phyloP scores from a whole-genome alignment of 2,329 filamentous ascomycete species.

The Mariannaea sp. region DNA sequence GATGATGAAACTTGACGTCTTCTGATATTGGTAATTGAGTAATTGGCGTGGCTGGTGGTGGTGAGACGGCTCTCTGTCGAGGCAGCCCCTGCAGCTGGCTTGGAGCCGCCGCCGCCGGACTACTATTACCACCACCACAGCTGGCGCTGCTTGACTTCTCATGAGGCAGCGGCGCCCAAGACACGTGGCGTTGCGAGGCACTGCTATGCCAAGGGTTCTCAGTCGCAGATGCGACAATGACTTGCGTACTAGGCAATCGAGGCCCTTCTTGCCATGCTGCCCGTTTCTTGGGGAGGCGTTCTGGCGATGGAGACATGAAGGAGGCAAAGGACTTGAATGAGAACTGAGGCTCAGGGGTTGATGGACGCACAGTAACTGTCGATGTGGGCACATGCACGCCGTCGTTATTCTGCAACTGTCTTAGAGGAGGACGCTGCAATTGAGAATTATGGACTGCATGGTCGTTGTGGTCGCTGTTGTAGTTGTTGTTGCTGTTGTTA shows the following conservation, averaged over 20 bases:
- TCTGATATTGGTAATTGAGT: constrained; percentile 43
- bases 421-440: constrained; percentile 1
- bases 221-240: constrained; percentile 43
- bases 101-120: no score
- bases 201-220: constrained; percentile 42
- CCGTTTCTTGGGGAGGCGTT: constrained; percentile 32
- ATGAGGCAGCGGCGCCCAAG: constrained; percentile 44
- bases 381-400: constrained; percentile 4
- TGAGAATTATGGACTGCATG: not conserved
- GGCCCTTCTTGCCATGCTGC: constrained; percentile 29
- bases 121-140: no score
- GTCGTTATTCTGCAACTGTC: constrained; percentile 14
- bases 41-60: constrained; percentile 48
- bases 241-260: constrained; percentile 41
- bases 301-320: constrained; percentile 57
- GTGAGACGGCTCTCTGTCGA: constrained; percentile 44
- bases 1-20: constrained; percentile 50
- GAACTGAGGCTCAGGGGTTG: constrained; percentile 53
- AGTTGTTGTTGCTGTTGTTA: no score
- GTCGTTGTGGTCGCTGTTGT: no score
- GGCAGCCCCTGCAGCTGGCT: no score
- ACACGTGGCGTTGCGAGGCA: constrained; percentile 41
- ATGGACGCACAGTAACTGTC: constrained; percentile 28
- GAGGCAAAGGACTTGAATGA: constrained; percentile 57
- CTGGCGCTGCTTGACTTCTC: no score